Base-by-base conservation (phyloP, 75 land plant species). In the Cupressus sempervirens region DNA sequence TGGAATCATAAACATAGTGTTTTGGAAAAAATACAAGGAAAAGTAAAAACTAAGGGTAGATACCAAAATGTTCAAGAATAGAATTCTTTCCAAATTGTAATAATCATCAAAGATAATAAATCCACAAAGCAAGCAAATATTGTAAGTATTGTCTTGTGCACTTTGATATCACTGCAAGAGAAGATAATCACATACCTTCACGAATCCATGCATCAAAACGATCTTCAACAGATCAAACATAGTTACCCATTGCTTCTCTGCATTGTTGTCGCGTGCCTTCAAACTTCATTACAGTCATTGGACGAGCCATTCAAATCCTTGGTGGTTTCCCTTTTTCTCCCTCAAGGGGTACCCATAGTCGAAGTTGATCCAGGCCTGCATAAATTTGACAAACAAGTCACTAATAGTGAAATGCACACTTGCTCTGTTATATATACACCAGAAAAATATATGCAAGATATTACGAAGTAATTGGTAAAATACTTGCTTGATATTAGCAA, bases 201-300 rank as follows among this genome's bases (percentile, higher is more conserved):
- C 87, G 87, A 35, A 94, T 88, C 92, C 92, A 95, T 23, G 92
- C 99, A 94, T 98, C 99, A 79, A 96, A 95, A 48, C 56, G 95
- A 86, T 98, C 99, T 76, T 97, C 98, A 79, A 92, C 91, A 70
- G 91, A 88, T 95, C 98, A 98, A 41, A 45, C 85, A 87, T 89
- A 87, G 48, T 82, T 89, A 29, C 90, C 95, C 76, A 87, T 80
- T 62, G 92, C 95, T 48, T 91, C 92, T 85, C 97, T 88, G 32
- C 93, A 90, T 68, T 98, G 92, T 83, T 98, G 96, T 83, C 92
- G 92, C 82, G 94, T 88, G 40, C 97, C 96, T 82, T 94, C 95
- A 88, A 54, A 85, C 77, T 74, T 92, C 36, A 84, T 38, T 29
- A 83, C 85, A 77, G 89, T 89, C 81, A 89, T 82, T 9, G 95